Conservation (phyloP, 495 filamentous ascomycete genomes). For the Aspergillus nanangensis region DNA sequence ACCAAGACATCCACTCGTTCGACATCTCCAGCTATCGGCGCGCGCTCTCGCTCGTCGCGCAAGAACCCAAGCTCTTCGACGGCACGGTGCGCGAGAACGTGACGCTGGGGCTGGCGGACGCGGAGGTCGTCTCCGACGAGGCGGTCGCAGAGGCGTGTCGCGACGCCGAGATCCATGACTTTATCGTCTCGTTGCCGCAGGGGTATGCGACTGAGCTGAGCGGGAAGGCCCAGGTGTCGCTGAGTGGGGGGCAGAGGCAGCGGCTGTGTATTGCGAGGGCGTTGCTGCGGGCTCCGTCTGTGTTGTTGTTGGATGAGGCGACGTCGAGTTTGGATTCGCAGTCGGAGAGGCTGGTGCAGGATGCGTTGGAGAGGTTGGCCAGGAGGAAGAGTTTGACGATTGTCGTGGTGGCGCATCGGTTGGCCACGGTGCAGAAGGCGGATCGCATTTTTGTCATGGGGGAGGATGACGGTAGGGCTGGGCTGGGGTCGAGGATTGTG, state of each 20-base stretch:
- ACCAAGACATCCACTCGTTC: constrained; percentile 41
- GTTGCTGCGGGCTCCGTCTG: constrained; percentile 56
- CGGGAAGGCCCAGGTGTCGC: constrained; percentile 40
- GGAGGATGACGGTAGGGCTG: constrained; percentile 24
- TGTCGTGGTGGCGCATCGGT: constrained; percentile 65
- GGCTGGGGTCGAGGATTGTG: constrained; percentile 15
- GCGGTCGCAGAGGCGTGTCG: constrained; percentile 49
- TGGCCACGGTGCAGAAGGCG: constrained; percentile 66
- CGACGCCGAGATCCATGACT: constrained; percentile 56
- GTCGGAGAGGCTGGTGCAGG: constrained; percentile 62
- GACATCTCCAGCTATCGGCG: constrained; percentile 43
- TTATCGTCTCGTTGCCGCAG: constrained; percentile 49
- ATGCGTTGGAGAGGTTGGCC: constrained; percentile 54
- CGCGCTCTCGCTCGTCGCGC: constrained; percentile 54
- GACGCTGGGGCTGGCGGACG: constrained; percentile 48
- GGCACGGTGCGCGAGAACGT: constrained; percentile 62
- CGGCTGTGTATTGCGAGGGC: constrained; percentile 66
- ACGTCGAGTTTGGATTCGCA: constrained; percentile 65
- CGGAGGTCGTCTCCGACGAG: constrained; percentile 38
- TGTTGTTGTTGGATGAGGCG: constrained; percentile 70
- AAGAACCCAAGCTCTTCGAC: constrained; percentile 60
- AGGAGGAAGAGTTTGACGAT: constrained; percentile 53
- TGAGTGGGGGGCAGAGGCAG: constrained; percentile 70
- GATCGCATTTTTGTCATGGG: constrained; percentile 69
- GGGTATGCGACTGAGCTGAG: constrained; percentile 28